phyloP scores from a whole-genome alignment of 2,329 filamentous ascomycete genomes.

The Talaromyces sp. region DNA sequence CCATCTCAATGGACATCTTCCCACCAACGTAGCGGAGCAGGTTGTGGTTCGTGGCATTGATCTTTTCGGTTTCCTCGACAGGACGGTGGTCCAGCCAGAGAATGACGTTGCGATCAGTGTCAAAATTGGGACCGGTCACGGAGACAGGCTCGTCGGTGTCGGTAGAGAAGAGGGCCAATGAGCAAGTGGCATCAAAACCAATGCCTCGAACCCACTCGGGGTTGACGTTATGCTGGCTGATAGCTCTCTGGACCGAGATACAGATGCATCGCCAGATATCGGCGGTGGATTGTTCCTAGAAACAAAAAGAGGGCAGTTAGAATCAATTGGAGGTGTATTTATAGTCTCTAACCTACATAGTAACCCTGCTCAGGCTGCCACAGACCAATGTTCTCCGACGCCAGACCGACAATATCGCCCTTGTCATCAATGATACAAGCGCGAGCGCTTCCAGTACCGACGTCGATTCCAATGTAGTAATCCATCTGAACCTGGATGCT shows the following conservation, averaged over 20 bases:
- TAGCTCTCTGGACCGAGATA: conserved; percentile 74
- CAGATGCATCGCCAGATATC: conserved; percentile 98
- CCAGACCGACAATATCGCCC: conserved; percentile 74
- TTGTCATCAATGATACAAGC: conserved; percentile 91
- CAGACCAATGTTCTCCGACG: conserved; percentile 70
- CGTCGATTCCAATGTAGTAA: conserved; percentile 82
- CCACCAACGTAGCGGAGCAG: conserved; percentile 93
- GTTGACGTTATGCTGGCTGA: conserved; percentile 76
- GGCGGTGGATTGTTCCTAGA: conserved; percentile 89
- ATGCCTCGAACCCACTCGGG: conserved; percentile 75
- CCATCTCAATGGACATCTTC: conserved; percentile 99
- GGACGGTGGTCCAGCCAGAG: conserved; percentile 96
- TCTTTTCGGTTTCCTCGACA: conserved; percentile 81
- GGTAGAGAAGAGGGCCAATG: conserved; percentile 80
- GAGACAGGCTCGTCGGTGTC: conserved; percentile 86
- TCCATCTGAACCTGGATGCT: conserved; percentile 53
- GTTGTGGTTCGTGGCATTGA: conserved; percentile 90
- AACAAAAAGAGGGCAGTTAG: conserved; percentile 15
- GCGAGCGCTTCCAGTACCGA: conserved; percentile 90
- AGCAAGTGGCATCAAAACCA: conserved; percentile 98
- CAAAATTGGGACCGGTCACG: conserved; percentile 85
- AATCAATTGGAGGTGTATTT: neutral
- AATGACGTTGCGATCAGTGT: conserved; percentile 89
- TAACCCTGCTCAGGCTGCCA: conserved; percentile 74
- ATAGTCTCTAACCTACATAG: conserved; percentile 59